Base-by-base conservation (phyloP, 257 asterid species). In the Solanum lycopersicoides region DNA sequence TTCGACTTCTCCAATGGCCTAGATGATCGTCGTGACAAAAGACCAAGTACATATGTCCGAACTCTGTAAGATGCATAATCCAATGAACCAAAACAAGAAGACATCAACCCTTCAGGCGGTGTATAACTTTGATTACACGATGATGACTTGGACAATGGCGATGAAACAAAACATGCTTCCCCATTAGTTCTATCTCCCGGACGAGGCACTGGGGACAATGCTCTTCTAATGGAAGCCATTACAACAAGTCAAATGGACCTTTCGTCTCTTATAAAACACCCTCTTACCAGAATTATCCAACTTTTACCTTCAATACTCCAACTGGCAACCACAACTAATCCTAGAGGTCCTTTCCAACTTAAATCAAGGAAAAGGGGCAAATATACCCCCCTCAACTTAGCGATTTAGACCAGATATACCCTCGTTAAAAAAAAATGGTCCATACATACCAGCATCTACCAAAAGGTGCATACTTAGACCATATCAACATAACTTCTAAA, bases 141-240 rank as follows among this genome's bases (percentile, higher is more conserved):
- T 7, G 97, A 90, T 4, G 97, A 91, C 80, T 93, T 94, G 14
- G 97, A 93, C 89, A 94, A 86, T 20, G 97, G 93, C 5, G 98
- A 80, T 4, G 97, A 89, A 56, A 93, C 91, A 74, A 93, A 92
- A 71, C 90, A 89, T 14, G 94, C 95, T 88, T 94, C 96, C 13
- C 93, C 95, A 68, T 90, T 91, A 87, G 89, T 30, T 84, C 91
- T 47, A 83, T 86, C 76, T 50, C 95, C 94, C 0, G 91, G 92
- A 23, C 93, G 90, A 86, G 95, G 92, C 85, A 93, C 93, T 5
- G 95, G 96, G 47, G 95, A 93, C 84, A 93, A 42, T 45, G 97
- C 88, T 89, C 98, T 90, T 89, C 98, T 90, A 74, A 94, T 90
- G 25, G 95, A 95, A 79, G 97, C 95, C 98, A 95, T 95, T 35